phyloP scores from a whole-genome alignment of 495 filamentous ascomycete genomes.

The Penicillium steckii region DNA sequence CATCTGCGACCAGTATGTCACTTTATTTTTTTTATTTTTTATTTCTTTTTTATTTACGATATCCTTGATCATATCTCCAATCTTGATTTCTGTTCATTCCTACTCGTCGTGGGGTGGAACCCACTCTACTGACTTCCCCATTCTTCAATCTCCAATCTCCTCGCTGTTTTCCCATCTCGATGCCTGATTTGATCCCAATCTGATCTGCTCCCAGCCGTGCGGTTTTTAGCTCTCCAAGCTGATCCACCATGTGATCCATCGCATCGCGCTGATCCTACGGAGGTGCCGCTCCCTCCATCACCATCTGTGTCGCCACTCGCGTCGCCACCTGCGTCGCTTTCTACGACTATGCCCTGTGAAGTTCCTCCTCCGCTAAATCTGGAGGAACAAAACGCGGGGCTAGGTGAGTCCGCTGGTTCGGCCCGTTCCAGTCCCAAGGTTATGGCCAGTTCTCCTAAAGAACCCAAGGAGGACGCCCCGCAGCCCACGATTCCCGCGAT shows the following conservation, averaged over 20 bases:
- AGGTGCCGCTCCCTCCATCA: conserved; percentile 28
- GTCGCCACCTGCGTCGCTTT: conserved; percentile 21
- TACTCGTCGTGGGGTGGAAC: conserved; percentile 3
- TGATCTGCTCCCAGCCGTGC: conserved; percentile 27
- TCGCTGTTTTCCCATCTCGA: conserved; percentile 5
- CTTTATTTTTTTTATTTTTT: conserved; percentile 1
- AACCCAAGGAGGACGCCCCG: conserved; percentile 19
- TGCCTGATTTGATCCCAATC: conserved; percentile 24
- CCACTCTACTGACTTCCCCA: conserved; percentile 5
- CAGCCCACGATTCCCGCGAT: conserved; percentile 9
- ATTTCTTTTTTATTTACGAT: neutral
- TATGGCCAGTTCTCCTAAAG: conserved; percentile 20
- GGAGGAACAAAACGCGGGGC: conserved; percentile 15
- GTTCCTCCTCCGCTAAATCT: neutral
- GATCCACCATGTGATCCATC: conserved; percentile 33
- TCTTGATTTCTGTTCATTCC: neutral
- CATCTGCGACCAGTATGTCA: conserved; percentile 40
- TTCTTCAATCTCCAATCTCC: too few relatives aligned
- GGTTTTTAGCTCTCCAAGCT: conserved; percentile 25
- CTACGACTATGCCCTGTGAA: conserved; percentile 13
- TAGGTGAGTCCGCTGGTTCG: conserved; percentile 46
- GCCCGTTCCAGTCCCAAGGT: conserved; percentile 37
- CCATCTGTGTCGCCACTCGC: conserved; percentile 23
- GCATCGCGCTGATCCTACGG: conserved; percentile 22
- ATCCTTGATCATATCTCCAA: neutral